Percentiles rank a stretch among this genome's conserved stretches.
phyloP scores from a whole-genome alignment of 164 flowering plant species.

The Aristolochia contorta region DNA sequence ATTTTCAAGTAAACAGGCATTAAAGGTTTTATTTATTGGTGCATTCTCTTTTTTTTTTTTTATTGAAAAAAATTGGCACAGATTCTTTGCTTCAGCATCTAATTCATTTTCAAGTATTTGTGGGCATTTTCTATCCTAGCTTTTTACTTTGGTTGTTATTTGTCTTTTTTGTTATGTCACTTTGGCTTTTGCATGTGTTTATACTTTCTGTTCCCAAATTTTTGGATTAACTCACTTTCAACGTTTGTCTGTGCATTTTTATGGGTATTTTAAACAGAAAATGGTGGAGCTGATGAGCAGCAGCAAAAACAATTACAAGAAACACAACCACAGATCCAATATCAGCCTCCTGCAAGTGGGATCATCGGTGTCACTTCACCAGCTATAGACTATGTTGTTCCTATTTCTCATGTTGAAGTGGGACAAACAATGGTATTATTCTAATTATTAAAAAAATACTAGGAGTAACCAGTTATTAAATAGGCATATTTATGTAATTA shows the following conservation, averaged over 20 bases:
- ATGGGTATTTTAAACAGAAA: conserved; percentile 28
- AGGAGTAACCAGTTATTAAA: background rate
- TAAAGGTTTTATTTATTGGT: too few species aligned
- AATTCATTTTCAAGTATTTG: background rate
- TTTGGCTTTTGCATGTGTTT: background rate
- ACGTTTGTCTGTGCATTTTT: background rate
- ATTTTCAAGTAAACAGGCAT: too few species aligned
- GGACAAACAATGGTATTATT: conserved; percentile 49
- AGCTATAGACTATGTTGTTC: conserved; percentile 35
- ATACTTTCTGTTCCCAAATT: background rate
- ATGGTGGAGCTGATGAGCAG: conserved; percentile 49
- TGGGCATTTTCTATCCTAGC: background rate
- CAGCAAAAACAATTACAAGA: conserved; percentile 26
- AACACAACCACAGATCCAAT: conserved; percentile 33
- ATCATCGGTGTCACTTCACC: conserved; percentile 30
- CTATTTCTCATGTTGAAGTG: conserved; percentile 35
- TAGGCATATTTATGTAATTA: background rate
- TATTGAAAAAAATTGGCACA: too few species aligned
- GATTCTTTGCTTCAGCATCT: too few species aligned
- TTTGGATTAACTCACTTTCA: background rate
- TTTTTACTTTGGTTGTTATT: background rate
- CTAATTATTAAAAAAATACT: background rate
- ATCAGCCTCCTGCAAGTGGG: conserved; percentile 32
- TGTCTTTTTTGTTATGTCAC: background rate
- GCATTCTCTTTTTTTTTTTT: too few species aligned